These are phyloP conservation scores for Syncephalis fuscata DNA, from an alignment of 371 early-diverging fungal genomes.

Conservation along the genomic window DNA sequence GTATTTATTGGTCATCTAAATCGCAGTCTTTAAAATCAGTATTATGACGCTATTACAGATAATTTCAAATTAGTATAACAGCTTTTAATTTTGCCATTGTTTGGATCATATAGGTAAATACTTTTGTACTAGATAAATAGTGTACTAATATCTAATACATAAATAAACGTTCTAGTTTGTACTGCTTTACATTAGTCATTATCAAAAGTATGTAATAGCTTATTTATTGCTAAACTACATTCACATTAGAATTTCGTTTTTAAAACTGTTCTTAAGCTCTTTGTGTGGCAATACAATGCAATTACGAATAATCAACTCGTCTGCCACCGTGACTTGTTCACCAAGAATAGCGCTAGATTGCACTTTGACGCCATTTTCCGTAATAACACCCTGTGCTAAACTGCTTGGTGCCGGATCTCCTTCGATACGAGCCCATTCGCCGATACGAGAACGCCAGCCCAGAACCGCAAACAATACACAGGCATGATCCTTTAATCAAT, in stretches of 20 bases:
- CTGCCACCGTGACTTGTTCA: slow-evolving; percentile 75
- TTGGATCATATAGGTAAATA: no score
- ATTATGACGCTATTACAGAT: no score
- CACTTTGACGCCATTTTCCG: slow-evolving; percentile 77
- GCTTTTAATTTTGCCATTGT: no score
- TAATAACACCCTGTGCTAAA: slow-evolving; percentile 38
- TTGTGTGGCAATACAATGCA: slow-evolving; percentile 95
- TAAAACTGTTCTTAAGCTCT: slow-evolving; percentile 75
- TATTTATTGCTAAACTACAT: neutral
- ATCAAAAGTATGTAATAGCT: no score
- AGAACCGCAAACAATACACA: slow-evolving; percentile 85
- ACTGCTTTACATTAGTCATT: no score
- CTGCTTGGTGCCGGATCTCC: slow-evolving; percentile 52
- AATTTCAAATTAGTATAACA: no score
- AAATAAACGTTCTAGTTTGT: no score
- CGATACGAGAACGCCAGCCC: slow-evolving; percentile 91
- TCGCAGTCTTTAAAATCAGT: no score
- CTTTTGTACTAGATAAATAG: no score
- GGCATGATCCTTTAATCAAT: slow-evolving; percentile 11
- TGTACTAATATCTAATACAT: no score
- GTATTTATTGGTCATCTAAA: no score
- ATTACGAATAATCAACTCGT: slow-evolving; percentile 85
- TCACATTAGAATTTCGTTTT: slow-evolving; percentile 92
- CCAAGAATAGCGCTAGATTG: slow-evolving; percentile 84
- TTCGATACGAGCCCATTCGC: slow-evolving; percentile 87